Percentiles rank a stretch among this genome's conserved stretches.
Conservation (phyloP, 129 eudicot genomes). For the Ambrosia trifida region DNA sequence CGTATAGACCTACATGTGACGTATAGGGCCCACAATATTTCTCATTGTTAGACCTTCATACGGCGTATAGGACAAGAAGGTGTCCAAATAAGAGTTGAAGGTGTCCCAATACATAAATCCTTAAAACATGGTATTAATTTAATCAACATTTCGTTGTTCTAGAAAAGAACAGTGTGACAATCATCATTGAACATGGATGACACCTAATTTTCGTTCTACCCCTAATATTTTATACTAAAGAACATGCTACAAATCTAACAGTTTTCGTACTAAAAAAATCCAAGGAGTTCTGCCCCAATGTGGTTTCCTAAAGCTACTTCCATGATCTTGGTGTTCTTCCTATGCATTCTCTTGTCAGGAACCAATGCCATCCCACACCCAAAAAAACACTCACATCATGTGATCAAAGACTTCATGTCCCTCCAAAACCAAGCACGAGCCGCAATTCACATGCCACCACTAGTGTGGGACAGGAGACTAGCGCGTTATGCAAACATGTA, state of each 20-base stretch:
- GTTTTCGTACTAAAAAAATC: conserved; percentile 11
- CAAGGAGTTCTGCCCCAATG: conserved; percentile 17
- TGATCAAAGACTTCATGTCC: conserved; percentile 44
- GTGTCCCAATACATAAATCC: no score
- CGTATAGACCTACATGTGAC: no score
- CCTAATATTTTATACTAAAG: conserved; percentile 18
- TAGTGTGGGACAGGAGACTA: conserved; percentile 55
- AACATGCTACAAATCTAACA: conserved; percentile 25
- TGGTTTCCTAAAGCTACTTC: conserved; percentile 25
- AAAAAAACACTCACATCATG: background rate
- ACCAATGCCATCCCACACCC: conserved; percentile 32
- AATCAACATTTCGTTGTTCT: conserved; percentile 8
- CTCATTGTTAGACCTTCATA: no score
- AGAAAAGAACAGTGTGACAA: conserved; percentile 38
- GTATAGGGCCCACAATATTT: no score
- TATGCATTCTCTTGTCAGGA: conserved; percentile 38
- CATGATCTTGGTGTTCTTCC: conserved; percentile 27
- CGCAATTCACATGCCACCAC: conserved; percentile 46
- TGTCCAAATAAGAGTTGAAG: no score
- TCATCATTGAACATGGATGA: conserved; percentile 85
- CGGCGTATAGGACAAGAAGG: no score
- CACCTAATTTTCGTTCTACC: conserved; percentile 45
- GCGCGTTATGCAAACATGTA: conserved; percentile 60
- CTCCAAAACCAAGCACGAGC: conserved; percentile 63
- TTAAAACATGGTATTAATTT: background rate